phyloP scores from a whole-genome alignment of 257 asterid species.

The Penstemon newberryi region DNA sequence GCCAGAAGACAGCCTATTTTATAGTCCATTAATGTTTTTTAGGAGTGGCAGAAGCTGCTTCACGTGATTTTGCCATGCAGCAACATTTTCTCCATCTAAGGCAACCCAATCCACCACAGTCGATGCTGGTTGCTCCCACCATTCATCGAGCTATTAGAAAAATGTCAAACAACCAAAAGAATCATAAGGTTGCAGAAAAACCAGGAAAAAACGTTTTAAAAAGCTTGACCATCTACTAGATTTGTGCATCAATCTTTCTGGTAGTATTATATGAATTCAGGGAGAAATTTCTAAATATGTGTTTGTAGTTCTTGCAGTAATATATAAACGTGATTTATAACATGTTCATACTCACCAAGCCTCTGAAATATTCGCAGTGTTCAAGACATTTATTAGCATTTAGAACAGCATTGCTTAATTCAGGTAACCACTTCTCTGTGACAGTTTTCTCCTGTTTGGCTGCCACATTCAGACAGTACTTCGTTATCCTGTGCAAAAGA shows the following conservation, averaged over 20 bases:
- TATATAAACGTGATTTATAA: no score
- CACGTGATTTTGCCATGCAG: constrained; percentile 91
- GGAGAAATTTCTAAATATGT: no score
- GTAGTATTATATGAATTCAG: no score
- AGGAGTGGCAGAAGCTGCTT: constrained; percentile 59
- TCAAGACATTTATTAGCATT: constrained; percentile 86
- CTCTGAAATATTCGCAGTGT: constrained; percentile 86
- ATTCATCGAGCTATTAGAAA: constrained; percentile 36
- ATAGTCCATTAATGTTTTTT: no score
- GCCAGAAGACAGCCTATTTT: no score
- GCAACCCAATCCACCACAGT: constrained; percentile 94
- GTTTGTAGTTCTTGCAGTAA: no score
- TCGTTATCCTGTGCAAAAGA: constrained; percentile 73
- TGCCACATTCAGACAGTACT: constrained; percentile 79
- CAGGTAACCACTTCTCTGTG: constrained; percentile 84
- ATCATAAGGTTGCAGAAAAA: no score
- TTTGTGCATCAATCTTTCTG: no score
- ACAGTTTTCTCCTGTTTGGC: constrained; percentile 87
- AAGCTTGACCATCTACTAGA: no score
- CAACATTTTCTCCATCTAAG: constrained; percentile 92
- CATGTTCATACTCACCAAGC: constrained; percentile 67
- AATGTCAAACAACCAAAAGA: no score
- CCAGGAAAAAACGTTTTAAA: no score
- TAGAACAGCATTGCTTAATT: constrained; percentile 63
- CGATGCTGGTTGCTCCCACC: constrained; percentile 99